Base-by-base conservation (phyloP, 1,284 basidiomycete genomes). In the Rhodotorula sp. region DNA sequence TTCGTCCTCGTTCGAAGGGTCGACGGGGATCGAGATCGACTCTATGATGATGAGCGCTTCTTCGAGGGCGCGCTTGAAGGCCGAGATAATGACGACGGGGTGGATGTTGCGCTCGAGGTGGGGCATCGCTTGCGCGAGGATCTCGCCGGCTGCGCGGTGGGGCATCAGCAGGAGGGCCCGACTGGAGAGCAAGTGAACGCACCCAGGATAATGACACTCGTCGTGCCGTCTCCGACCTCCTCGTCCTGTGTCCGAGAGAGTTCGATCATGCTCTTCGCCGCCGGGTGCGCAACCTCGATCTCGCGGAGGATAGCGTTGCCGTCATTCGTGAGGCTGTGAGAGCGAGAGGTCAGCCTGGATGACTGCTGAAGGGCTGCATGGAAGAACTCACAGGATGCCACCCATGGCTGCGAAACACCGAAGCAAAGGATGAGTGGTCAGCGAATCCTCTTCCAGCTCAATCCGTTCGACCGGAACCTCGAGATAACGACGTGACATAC, bases 191-290 rank as follows among this genome's bases (percentile, higher is more conserved):
- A 26, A 22, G 18, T 20, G 30, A 20, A 80, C 87, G 77, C 77
- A 93, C 92, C 92, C 47, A 98, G 86, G 76, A 98, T 96, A 81
- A 99, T 97, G 62, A 98, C 94, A 79, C 90, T 92, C 26, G 94
- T 99, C 37, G 95, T 98, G 66, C 94, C 95, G 81, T 98, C 95
- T 64, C 94, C 95, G 74, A 96, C 95, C 80, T 99, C 95, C 82
- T 99, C 95, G 76, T 99, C 96, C 81, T 98, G 95, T 6, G 96
- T 98, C 79, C 94, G 84, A 78, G 91, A 91, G 28, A 99, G 87
- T 82, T 99, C 95, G 76, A 99, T 98, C 95, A 99, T 99, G 76
- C 94, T 95, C 84, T 98, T 99, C 46, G 95, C 95, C 34, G 95
- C 95, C 1, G 96, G 96, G 78, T 98, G 95, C 7, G 93, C 93